These are phyloP conservation scores for Heliamphora pulchella DNA, from an alignment of 179 eudicot species.

Conservation along the genomic window DNA sequence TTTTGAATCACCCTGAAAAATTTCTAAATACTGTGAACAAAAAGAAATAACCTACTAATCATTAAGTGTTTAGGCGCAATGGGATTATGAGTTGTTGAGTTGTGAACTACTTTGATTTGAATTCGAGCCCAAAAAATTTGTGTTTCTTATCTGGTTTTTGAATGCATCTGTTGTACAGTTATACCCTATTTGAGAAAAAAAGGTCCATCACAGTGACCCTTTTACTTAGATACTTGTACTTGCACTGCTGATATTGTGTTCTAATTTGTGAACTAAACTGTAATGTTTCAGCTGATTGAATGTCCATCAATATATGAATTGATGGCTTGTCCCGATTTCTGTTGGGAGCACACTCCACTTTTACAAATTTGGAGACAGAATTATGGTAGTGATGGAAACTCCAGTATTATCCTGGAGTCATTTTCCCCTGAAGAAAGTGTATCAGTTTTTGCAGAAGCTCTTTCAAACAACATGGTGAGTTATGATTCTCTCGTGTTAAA, in stretches of 20 bases:
- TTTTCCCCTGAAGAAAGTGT: constrained; percentile 57
- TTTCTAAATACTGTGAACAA: not conserved
- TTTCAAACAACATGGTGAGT: constrained; percentile 67
- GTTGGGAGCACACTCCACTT: constrained; percentile 68
- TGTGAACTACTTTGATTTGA: not conserved
- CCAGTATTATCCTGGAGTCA: constrained; percentile 50
- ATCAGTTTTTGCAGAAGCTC: constrained; percentile 53
- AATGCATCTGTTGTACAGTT: not conserved
- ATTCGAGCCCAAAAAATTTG: not conserved
- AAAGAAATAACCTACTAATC: not conserved
- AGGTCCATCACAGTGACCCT: not conserved
- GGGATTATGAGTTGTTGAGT: not conserved
- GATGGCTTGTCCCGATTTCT: constrained; percentile 66
- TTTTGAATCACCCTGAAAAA: too few species aligned
- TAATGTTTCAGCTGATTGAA: constrained; percentile 66
- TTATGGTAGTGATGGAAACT: constrained; percentile 43
- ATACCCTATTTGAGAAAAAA: too few species aligned
- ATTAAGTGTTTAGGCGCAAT: not conserved
- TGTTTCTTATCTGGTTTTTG: not conserved
- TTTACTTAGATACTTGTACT: not conserved
- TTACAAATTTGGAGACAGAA: constrained; percentile 82
- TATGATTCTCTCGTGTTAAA: not conserved
- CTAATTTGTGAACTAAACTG: not conserved
- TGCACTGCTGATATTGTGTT: not conserved
- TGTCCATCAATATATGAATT: constrained; percentile 96